A percentile compares a stretch with the other conserved stretches of the same genome.
Evolutionary conservation across 1,139 yeast species (phyloP).

Genomic region (Hansenula lynferdii): DNA sequence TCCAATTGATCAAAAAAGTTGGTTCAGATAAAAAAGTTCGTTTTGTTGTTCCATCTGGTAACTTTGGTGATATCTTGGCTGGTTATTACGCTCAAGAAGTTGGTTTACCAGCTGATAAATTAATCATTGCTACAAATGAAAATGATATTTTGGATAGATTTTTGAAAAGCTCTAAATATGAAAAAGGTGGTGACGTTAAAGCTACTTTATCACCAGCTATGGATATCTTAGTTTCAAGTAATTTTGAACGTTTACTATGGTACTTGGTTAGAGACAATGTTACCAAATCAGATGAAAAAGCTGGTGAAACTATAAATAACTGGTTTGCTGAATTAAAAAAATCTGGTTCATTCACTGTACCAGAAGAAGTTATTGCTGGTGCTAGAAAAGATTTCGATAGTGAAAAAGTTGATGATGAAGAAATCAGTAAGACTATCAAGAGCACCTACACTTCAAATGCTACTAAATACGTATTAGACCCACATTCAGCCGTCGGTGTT

Average conservation of each 20-base stretch:
- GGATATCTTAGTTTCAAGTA: conserved; percentile 94
- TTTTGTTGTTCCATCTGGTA: conserved; percentile 95
- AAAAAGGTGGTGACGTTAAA: conserved; percentile 69
- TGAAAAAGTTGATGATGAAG: conserved; percentile 72
- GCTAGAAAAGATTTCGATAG: conserved; percentile 73
- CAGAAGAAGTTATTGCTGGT: conserved; percentile 54
- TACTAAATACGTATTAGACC: conserved; percentile 82
- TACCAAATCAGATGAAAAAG: conserved; percentile 54
- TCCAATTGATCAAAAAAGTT: conserved; percentile 53
- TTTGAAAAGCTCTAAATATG: conserved; percentile 79
- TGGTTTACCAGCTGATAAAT: conserved; percentile 88
- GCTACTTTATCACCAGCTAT: conserved; percentile 96
- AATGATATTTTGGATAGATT: conserved; percentile 94
- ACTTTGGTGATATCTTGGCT: conserved; percentile 96
- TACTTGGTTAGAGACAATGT: conserved; percentile 75
- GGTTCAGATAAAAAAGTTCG: conserved; percentile 50
- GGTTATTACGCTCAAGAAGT: conserved; percentile 91
- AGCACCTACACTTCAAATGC: conserved; percentile 49
- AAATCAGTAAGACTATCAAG: conserved; percentile 75
- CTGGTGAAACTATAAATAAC: conserved; percentile 63
- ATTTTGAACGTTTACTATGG: conserved; percentile 96
- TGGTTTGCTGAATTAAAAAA: conserved; percentile 83
- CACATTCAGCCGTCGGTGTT: conserved; percentile 95
- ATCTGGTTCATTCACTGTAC: conserved; percentile 72
- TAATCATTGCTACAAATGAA: conserved; percentile 92